Evolutionary conservation across 2,329 filamentous ascomycete species (phyloP), one percentile per base, ranked within the genome.

Genomic region (Xenoacremonium recifei): DNA sequence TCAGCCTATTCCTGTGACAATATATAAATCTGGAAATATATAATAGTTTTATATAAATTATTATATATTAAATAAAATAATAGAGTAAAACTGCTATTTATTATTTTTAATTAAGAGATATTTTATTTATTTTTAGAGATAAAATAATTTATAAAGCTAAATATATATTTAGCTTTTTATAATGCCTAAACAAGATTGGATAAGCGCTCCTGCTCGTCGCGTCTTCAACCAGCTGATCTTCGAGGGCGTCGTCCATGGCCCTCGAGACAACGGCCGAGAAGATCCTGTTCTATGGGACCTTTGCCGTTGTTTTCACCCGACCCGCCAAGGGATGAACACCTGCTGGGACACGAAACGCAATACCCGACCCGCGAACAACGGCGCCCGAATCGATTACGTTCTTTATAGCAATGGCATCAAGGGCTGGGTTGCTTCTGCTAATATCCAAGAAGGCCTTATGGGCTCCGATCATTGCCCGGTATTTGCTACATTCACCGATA

Each of bases 401-500:
- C 75, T 97, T 4, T 95, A 89, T 61, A 93, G 83, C 50, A 73
- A 84, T 30, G 77, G 79, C 25, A 87, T 96, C 72, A 87, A 84
- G 56, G 70, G 78, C 38, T 96, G 91, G 89, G 87, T 96, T 57
- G 72, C 70, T 19, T 80, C 84, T 32, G 80, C 89, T 6, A 84
- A 96, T 56, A 97, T 97, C 21, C 93, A 97, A 62, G 89, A 96
- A 65, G 91, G 91, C 0, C 70, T 97, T 17, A 85, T 95, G 77
- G 93, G 93, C 0, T 97, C 92, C 2, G 93, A 99, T 60, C 93
- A 99, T 64, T 99, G 93, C 56, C 93, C 93, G 0, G 92, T 97
- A 1, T 97, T 86, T 62, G 89, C 84, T 1, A 75, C 78, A 3
- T 72, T 95, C 18, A 80, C 83, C 15, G 80, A 91, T 25, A 70